Conservation (phyloP, 441 rosid species). For the Omphalea diandra region DNA sequence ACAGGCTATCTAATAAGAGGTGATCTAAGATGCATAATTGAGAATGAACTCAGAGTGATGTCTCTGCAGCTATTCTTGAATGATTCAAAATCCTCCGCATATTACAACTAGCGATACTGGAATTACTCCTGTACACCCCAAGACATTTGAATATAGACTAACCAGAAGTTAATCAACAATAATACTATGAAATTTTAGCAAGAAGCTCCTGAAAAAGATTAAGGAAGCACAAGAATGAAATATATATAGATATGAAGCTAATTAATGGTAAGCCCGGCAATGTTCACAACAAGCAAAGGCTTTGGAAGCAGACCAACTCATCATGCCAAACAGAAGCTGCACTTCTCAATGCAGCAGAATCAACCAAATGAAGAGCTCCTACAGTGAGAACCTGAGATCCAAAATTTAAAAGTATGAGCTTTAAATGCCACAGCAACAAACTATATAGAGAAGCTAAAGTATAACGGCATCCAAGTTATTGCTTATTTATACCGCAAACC, state of each 20-base stretch:
- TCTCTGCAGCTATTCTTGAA: background rate
- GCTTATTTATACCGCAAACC: background rate
- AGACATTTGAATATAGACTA: too few relatives aligned
- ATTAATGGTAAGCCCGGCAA: slow-evolving; percentile 86
- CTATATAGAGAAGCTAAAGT: too few relatives aligned
- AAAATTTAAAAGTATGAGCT: slow-evolving; percentile 27
- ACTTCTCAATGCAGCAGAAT: slow-evolving; percentile 59
- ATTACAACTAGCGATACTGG: too few relatives aligned
- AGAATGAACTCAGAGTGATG: background rate
- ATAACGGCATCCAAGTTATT: background rate
- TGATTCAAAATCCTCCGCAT: background rate
- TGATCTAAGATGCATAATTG: background rate
- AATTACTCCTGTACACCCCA: too few relatives aligned
- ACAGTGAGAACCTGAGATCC: slow-evolving; percentile 66
- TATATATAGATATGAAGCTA: background rate
- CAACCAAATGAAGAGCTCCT: slow-evolving; percentile 84
- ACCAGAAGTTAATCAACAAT: too few relatives aligned
- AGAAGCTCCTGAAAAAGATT: slow-evolving; percentile 2
- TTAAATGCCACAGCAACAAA: slow-evolving; percentile 5
- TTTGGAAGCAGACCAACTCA: slow-evolving; percentile 68
- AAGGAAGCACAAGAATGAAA: background rate
- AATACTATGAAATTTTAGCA: slow-evolving; percentile 2
- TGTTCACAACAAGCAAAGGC: slow-evolving; percentile 82
- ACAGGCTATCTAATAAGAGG: background rate
- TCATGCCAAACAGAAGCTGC: slow-evolving; percentile 82